A percentile compares a stretch with the other conserved stretches of the same genome.
These are phyloP conservation scores for Osmanthus fragrans DNA, from an alignment of 257 asterid species.

Conservation along the genomic window DNA sequence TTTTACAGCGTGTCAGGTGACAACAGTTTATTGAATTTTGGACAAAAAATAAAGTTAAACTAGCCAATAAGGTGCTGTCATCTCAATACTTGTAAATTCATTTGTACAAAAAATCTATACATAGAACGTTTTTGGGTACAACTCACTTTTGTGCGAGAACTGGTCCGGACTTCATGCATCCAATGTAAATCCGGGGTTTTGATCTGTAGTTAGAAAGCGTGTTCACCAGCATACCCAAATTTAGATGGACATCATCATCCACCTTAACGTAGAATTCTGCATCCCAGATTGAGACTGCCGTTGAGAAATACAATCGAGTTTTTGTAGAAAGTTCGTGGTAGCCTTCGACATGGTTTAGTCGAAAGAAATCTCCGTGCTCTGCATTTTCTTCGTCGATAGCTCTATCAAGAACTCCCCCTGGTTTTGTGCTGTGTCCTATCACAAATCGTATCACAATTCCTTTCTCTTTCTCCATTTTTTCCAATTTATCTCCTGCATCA, in stretches of 20 bases:
- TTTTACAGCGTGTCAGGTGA: too few relatives aligned
- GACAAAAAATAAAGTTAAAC: too few relatives aligned
- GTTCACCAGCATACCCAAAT: conserved; percentile 44
- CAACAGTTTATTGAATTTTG: too few relatives aligned
- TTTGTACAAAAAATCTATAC: too few relatives aligned
- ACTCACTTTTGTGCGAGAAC: conserved; percentile 63
- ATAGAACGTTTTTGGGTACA: too few relatives aligned
- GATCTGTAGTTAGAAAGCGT: conserved; percentile 57
- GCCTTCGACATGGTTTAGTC: conserved; percentile 65
- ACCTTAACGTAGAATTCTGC: conserved; percentile 75
- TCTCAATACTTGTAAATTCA: too few relatives aligned
- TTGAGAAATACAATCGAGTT: conserved; percentile 61
- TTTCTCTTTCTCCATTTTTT: conserved; percentile 59
- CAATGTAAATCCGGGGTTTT: conserved; percentile 67
- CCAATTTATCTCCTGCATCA: conserved; percentile 47
- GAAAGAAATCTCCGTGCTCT: conserved; percentile 53
- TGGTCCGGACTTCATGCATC: conserved; percentile 89
- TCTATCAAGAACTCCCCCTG: conserved; percentile 56
- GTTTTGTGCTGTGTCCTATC: conserved; percentile 59
- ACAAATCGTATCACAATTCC: conserved; percentile 64
- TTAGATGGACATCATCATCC: conserved; percentile 84
- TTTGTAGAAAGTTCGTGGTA: conserved; percentile 67
- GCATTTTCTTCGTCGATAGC: conserved; percentile 58
- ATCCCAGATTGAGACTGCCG: conserved; percentile 63
- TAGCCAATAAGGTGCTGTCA: too few relatives aligned